These are phyloP conservation scores for Luzula sylvatica DNA, from an alignment of 176 grass and related monocot genomes.

Conservation along the genomic window DNA sequence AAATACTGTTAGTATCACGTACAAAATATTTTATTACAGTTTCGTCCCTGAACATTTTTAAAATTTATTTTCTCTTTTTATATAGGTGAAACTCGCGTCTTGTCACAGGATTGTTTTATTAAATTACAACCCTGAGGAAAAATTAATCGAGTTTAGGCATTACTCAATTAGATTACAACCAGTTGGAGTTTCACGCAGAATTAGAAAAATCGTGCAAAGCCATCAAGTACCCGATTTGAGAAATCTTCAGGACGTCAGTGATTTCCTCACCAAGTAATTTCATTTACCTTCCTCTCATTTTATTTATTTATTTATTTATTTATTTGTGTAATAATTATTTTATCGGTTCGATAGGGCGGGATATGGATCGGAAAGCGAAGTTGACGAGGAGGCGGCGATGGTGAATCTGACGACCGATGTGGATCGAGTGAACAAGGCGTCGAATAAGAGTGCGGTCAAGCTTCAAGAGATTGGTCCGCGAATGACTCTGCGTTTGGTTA, in stretches of 20 bases:
- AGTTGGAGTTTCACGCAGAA: constrained; percentile 36
- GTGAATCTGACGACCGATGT: constrained; percentile 61
- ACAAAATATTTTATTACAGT: too few species aligned
- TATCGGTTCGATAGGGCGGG: constrained; percentile 43
- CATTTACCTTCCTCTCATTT: too few species aligned
- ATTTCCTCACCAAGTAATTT: constrained; percentile 47
- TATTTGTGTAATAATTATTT: background rate
- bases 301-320: constrained; percentile 5
- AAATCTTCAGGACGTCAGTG: constrained; percentile 41
- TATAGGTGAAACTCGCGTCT: too few species aligned
- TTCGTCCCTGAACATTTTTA: too few species aligned
- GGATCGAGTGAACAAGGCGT: constrained; percentile 61
- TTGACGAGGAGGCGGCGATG: constrained; percentile 72
- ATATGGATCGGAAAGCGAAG: constrained; percentile 93
- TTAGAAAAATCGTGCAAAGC: constrained; percentile 38
- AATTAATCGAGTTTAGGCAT: constrained; percentile 41
- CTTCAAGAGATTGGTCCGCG: constrained; percentile 89
- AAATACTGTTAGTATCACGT: constrained; percentile 32
- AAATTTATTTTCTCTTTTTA: too few species aligned
- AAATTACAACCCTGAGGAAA: too few species aligned
- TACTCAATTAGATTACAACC: constrained; percentile 40
- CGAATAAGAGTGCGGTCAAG: constrained; percentile 68
- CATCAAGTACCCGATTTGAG: constrained; percentile 43
- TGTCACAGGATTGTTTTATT: too few species aligned
- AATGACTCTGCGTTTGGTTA: constrained; percentile 67